Evolutionary conservation across 164 flowering plant species (phyloP).

Genomic region (Macadamia tetraphylla): DNA sequence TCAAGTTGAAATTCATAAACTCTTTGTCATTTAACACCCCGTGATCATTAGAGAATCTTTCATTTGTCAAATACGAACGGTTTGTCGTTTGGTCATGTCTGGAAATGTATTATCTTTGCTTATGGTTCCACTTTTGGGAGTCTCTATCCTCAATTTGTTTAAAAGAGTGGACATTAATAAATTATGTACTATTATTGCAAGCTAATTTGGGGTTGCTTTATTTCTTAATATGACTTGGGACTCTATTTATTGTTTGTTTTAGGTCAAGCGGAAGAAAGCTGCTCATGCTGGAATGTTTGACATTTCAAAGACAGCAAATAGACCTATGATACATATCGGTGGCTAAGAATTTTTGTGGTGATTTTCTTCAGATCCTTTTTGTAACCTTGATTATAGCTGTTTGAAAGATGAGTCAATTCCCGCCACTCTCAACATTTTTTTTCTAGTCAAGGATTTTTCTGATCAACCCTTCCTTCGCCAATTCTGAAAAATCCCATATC

Average conservation of each 20-base stretch:
- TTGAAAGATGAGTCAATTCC: too few species aligned
- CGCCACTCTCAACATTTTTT: too few species aligned
- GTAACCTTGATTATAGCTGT: too few species aligned
- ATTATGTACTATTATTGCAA: background rate
- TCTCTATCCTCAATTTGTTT: background rate
- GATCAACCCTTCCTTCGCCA: too few species aligned
- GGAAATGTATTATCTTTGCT: background rate
- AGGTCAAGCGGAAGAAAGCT: conserved; percentile 96
- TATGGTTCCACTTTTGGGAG: background rate
- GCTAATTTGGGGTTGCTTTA: background rate
- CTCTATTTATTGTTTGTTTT: conserved; percentile 17
- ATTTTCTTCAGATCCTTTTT: too few species aligned
- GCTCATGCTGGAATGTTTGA: conserved; percentile 98
- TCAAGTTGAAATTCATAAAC: too few species aligned
- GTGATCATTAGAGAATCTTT: too few species aligned
- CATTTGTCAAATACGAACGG: background rate
- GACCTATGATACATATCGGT: conserved; percentile 98
- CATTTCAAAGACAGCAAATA: conserved; percentile 82
- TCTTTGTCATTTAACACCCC: background rate
- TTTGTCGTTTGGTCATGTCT: too few species aligned
- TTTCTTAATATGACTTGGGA: too few species aligned
- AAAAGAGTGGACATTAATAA: background rate
- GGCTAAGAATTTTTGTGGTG: conserved; percentile 31
- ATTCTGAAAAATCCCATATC: too few species aligned
- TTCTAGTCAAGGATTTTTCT: too few species aligned